These are phyloP conservation scores for Penicillium tannophilum DNA, from an alignment of 495 filamentous ascomycete species.

Conservation along the genomic window DNA sequence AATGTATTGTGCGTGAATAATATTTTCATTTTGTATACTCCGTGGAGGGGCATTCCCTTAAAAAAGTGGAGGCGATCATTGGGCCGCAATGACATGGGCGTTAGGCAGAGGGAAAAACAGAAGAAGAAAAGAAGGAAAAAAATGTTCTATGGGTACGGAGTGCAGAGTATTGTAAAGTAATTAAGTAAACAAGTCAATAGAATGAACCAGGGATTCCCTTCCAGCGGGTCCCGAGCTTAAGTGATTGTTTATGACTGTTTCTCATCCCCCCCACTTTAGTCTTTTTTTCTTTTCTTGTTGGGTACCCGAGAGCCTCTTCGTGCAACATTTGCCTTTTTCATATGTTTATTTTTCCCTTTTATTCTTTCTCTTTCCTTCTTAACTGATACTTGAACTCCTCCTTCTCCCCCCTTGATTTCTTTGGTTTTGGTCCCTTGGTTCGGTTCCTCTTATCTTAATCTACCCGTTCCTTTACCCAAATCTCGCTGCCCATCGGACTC, in stretches of 20 bases:
- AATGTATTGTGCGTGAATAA: neutral
- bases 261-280: slow-evolving; percentile 10
- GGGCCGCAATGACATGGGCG: slow-evolving; percentile 30
- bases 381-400: neutral
- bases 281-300: slow-evolving; percentile 22
- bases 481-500: slow-evolving; percentile 29
- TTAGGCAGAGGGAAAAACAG: slow-evolving; percentile 1
- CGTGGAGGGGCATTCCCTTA: neutral
- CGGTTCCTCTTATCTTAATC: slow-evolving; percentile 6
- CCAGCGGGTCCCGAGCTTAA: slow-evolving; percentile 15
- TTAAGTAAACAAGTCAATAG: neutral
- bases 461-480: slow-evolving; percentile 9
- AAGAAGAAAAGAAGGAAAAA: slow-evolving; percentile 1
- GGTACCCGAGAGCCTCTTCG: slow-evolving; percentile 31
- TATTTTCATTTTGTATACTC: neutral
- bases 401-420: neutral
- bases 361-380: neutral
- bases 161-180: neutral
- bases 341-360: neutral
- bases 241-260: neutral
- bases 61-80: slow-evolving; percentile 27
- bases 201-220: slow-evolving; percentile 11
- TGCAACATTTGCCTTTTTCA: slow-evolving; percentile 19
- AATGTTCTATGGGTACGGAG: neutral
- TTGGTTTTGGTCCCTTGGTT: neutral